Base-by-base conservation (phyloP, 495 filamentous ascomycete genomes). In the Ramalina peruviana region DNA sequence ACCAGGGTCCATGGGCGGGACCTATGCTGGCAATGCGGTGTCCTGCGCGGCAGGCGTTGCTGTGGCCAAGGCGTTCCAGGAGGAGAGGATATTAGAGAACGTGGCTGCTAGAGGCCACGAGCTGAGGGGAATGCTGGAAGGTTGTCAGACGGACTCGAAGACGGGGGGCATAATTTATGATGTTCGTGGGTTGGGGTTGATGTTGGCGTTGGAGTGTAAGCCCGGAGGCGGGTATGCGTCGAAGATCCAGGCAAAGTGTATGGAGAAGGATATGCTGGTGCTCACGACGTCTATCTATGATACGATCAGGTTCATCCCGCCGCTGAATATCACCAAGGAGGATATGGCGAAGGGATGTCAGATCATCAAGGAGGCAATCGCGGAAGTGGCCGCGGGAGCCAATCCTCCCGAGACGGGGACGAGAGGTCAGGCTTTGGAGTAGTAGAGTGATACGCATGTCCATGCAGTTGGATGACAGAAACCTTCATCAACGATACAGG, bases 31-130 rank as follows among this genome's bases (percentile, higher is more conserved):
- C 0, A 56, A 56, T 17, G 53, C 53, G 3, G 53, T 56, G 11
- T 47, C 50, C 2, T 56, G 53, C 30, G 53, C 53, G 16, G 53
- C 53, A 11, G 53, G 50, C 25, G 53, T 56, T 3, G 53, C 53
- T 12, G 53, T 56, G 3, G 53, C 53, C 7, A 53, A 56, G 38
- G 53, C 50, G 7, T 56, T 56, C n/a, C 43, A 53, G 40, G 53
- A 56, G 1, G 53, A 56, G 33, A 48, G 12, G 23, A 53, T 56
- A 19, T 19, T 56, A 6, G 50, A 56, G 17, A 56, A 56, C 19
- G 53, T 56, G 1, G 38, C 16, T 25, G 50, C 53, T 13, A 7
- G 53, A 3, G 53, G 53, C 11, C 25, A 19, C 19, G 53, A 56
- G 23, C 30, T 56, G n/a, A 53, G 17, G 25, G 47, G 30, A 11